Conservation (phyloP, 306 rosid genomes). For the Bauhinia variegata region DNA sequence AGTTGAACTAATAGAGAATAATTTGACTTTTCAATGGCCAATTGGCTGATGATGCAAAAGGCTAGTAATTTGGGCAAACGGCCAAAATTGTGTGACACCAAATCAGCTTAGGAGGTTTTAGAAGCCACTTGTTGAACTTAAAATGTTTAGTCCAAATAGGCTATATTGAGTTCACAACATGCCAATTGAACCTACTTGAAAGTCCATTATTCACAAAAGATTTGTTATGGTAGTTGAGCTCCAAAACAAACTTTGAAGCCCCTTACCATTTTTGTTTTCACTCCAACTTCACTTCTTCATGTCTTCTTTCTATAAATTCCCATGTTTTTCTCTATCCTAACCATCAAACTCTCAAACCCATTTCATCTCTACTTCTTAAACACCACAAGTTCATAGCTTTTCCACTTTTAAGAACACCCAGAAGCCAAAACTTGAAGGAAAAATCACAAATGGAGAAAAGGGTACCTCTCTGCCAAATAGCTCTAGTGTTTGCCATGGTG, state of each 20-base stretch:
- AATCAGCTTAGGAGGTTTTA: constrained; percentile 27
- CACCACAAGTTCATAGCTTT: constrained; percentile 2
- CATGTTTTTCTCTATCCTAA: constrained; percentile 25
- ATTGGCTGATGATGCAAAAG: constrained; percentile 2
- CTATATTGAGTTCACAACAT: too few species aligned
- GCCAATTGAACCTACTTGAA: constrained; percentile 36
- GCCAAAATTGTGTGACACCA: constrained; percentile 25
- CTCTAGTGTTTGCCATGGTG: constrained; percentile 37
- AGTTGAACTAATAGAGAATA: constrained; percentile 33
- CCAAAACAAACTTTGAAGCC: constrained; percentile 62
- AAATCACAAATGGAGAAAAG: constrained; percentile 39
- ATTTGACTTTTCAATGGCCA: constrained; percentile 4
- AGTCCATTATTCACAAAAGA: constrained; percentile 31
- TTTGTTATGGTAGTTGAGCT: constrained; percentile 77
- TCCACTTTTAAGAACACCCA: background rate
- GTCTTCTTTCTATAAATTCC: constrained; percentile 55
- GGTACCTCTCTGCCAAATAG: constrained; percentile 11
- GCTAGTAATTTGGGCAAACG: background rate
- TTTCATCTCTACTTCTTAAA: background rate
- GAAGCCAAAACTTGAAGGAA: background rate
- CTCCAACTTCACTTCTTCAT: constrained; percentile 19
- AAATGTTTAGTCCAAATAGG: constrained; percentile 30
- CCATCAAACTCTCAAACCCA: constrained; percentile 33
- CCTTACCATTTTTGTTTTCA: too few species aligned
- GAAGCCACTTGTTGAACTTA: constrained; percentile 21